A percentile compares a stretch with the other conserved stretches of the same genome.
These are phyloP conservation scores for Phytomonas francai DNA, from an alignment of 208 protist genomes.

Conservation along the genomic window DNA sequence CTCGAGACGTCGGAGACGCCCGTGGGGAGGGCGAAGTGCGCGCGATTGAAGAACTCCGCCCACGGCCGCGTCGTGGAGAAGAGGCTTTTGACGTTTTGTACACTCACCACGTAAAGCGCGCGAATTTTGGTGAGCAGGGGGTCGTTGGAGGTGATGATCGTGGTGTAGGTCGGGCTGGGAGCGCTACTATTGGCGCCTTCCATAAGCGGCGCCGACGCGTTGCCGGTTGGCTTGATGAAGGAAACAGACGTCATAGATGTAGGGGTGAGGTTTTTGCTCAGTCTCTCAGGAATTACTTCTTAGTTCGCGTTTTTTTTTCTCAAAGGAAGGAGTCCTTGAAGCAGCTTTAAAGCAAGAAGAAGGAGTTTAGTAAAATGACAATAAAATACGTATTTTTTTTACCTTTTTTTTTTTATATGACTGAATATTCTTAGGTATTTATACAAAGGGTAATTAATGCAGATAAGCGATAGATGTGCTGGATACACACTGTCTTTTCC, in stretches of 20 bases:
- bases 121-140: slow-evolving; percentile 20
- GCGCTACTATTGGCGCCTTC: slow-evolving; percentile 8
- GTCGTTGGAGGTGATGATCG: slow-evolving; percentile 23
- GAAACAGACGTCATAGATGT: not conserved
- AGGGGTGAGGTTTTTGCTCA: not conserved
- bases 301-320: slow-evolving; percentile 5
- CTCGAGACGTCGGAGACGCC: slow-evolving; percentile 47
- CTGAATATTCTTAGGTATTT: slow-evolving; percentile 6
- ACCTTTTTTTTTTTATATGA: slow-evolving; percentile 4
- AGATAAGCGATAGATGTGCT: not conserved
- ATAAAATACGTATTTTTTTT: slow-evolving; percentile 2
- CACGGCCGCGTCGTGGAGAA: slow-evolving; percentile 55
- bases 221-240: not conserved
- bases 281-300: not conserved
- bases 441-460: not conserved
- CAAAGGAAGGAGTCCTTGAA: slow-evolving; percentile 2
- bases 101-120: slow-evolving; percentile 23
- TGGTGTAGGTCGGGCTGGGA: slow-evolving; percentile 19
- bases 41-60: slow-evolving; percentile 76
- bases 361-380: slow-evolving; percentile 16
- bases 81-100: slow-evolving; percentile 22
- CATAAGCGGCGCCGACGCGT: not conserved
- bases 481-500: too few relatives aligned
- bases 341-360: slow-evolving; percentile 9
- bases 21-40: slow-evolving; percentile 40